Conservation (phyloP, 78 protist species). For the Polysphondylium violaceum region DNA sequence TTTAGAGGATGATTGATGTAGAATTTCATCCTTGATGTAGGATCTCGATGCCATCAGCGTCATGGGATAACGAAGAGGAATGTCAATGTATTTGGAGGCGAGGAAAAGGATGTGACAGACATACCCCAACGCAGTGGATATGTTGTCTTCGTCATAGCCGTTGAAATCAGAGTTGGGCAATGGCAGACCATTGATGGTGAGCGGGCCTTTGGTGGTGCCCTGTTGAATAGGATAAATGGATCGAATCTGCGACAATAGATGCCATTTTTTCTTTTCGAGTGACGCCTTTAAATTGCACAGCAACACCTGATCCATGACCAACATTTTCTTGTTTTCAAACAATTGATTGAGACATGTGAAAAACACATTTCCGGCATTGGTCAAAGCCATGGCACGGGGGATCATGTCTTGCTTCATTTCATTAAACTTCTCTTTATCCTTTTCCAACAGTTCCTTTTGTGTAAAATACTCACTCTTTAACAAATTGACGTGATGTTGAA, state of each 20-base stretch:
- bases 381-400: conserved; percentile 26
- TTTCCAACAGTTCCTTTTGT: conserved; percentile 19
- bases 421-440: conserved; percentile 39
- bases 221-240: conserved; percentile 59
- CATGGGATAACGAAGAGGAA: conserved; percentile 84
- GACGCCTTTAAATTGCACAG: conserved; percentile 14
- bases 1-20: conserved; percentile 56
- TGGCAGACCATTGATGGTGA: conserved; percentile 46
- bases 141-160: conserved; percentile 78
- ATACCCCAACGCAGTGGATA: conserved; percentile 83
- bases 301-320: conserved; percentile 31
- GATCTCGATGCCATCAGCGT: conserved; percentile 84
- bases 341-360: neutral
- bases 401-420: conserved; percentile 18
- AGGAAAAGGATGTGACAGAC: conserved; percentile 76
- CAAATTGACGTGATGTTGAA: conserved; percentile 18
- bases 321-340: conserved; percentile 9
- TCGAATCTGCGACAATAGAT: conserved; percentile 58
- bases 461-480: conserved; percentile 24
- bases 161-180: conserved; percentile 84
- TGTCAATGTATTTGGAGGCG: conserved; percentile 55
- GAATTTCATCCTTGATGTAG: conserved; percentile 75
- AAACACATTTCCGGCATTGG: conserved; percentile 38
- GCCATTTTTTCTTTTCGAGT: conserved; percentile 65
- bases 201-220: conserved; percentile 30